These are phyloP conservation scores for Suillus americanus DNA, from an alignment of 768 basidiomycete genomes.

Conservation along the genomic window DNA sequence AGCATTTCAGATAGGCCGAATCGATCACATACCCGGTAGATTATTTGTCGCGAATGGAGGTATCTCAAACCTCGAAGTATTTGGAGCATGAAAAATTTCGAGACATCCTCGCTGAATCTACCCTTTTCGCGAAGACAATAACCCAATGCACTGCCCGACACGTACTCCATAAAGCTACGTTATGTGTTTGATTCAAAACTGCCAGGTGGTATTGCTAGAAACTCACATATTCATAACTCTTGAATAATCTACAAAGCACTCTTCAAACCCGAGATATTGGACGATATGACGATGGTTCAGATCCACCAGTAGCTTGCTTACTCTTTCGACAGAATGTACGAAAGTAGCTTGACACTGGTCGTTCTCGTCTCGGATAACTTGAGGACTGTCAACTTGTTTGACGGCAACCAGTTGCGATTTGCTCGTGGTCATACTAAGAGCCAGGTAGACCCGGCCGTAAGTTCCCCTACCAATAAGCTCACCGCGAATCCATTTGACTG, in stretches of 20 bases:
- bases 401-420: conserved; percentile 96
- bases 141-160: conserved; percentile 95
- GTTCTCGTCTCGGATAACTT: conserved; percentile 88
- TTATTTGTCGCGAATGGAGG: conserved; percentile 86
- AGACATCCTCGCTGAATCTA: conserved; percentile 88
- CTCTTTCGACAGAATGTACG: conserved; percentile 89
- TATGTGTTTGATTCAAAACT: not conserved
- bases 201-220: not conserved
- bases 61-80: conserved; percentile 91
- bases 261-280: conserved; percentile 93
- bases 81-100: conserved; percentile 89
- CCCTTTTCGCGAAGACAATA: conserved; percentile 88
- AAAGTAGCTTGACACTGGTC: conserved; percentile 82
- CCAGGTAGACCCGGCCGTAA: conserved; percentile 95
- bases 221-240: conserved; percentile 89
- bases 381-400: conserved; percentile 96
- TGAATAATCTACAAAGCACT: conserved; percentile 59
- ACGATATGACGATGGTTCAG: conserved; percentile 97
- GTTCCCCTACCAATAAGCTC: conserved; percentile 97
- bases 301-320: conserved; percentile 95
- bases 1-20: not conserved
- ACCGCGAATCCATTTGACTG: conserved; percentile 97
- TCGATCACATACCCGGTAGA: conserved; percentile 72
- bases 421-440: conserved; percentile 91
- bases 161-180: conserved; percentile 93